phyloP scores from a whole-genome alignment of 495 filamentous ascomycete genomes.

The Saxispiralis lemnorum region DNA sequence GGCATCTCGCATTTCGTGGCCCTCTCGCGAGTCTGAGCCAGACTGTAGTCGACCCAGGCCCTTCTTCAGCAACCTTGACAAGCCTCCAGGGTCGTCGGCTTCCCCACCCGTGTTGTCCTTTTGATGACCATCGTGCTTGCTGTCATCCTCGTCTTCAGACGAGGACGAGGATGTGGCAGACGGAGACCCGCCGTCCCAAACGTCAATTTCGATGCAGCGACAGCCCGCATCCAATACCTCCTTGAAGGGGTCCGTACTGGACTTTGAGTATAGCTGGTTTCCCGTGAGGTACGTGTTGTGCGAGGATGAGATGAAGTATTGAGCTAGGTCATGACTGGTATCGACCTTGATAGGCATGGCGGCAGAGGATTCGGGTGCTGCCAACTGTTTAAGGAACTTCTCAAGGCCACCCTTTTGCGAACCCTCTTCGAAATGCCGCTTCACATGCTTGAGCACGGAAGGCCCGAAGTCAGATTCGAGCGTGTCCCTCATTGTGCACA shows the following conservation, averaged over 20 bases:
- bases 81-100: conserved; percentile 11
- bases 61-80: conserved; percentile 8
- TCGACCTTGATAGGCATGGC: conserved; percentile 3
- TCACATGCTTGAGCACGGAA: conserved; percentile 5
- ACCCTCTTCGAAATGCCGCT: conserved; percentile 1
- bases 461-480: too few species aligned
- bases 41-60: conserved; percentile 4
- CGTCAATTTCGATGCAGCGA: conserved; percentile 86
- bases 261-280: conserved; percentile 74
- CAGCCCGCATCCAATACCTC: conserved; percentile 67
- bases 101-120: conserved; percentile 2
- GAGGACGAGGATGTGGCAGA: background rate
- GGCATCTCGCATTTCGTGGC: background rate
- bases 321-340: conserved; percentile 45
- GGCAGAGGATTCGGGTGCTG: background rate
- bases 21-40: background rate
- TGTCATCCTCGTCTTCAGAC: conserved; percentile 1
- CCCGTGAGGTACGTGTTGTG: conserved; percentile 93
- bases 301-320: conserved; percentile 81
- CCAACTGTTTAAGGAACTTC: conserved; percentile 5
- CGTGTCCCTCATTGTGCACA: too few species aligned
- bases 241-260: conserved; percentile 65
- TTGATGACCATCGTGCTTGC: background rate
- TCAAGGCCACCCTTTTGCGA: conserved; percentile 7
- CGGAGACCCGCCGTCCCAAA: conserved; percentile 65